Percentiles rank a stretch among this genome's conserved stretches.
These are phyloP conservation scores for Acanthamoeba lugdunensis DNA, from an alignment of 208 protist genomes.

Conservation along the genomic window DNA sequence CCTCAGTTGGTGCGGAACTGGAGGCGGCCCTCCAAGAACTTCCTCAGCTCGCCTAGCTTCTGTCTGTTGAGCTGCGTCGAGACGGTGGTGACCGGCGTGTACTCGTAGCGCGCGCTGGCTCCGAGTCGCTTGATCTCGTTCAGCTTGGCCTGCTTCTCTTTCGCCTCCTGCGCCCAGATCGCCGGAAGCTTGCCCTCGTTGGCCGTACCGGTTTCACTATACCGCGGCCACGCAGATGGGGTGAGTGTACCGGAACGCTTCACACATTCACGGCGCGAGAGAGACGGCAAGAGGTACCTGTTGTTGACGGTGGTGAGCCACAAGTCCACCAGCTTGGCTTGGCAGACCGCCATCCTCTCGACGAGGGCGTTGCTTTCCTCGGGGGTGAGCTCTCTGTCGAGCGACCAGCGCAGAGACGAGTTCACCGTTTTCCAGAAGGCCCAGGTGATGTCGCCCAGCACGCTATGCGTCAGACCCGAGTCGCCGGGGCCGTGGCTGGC, in stretches of 20 bases:
- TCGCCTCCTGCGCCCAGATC: constrained; percentile 63
- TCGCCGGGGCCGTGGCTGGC: constrained; percentile 66
- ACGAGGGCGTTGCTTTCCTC: constrained; percentile 49
- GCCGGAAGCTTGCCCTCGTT: constrained; percentile 61
- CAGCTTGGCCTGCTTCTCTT: constrained; percentile 34
- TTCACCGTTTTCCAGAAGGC: constrained; percentile 67
- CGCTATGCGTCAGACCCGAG: constrained; percentile 5
- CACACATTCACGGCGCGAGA: too few relatives aligned
- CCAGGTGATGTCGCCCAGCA: constrained; percentile 67
- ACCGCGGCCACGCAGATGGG: neutral
- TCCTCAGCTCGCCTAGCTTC: constrained; percentile 47
- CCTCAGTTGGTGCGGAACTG: constrained; percentile 44
- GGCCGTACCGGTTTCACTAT: constrained; percentile 13
- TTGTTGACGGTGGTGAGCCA: constrained; percentile 65
- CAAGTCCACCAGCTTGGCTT: constrained; percentile 1
- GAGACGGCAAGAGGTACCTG: neutral
- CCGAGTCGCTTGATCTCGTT: constrained; percentile 60
- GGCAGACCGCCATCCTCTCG: constrained; percentile 53
- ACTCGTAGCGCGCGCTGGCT: constrained; percentile 57
- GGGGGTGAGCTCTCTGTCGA: constrained; percentile 42
- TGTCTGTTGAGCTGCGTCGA: constrained; percentile 27
- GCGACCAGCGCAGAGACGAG: constrained; percentile 52
- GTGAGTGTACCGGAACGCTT: neutral
- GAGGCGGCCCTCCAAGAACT: constrained; percentile 44
- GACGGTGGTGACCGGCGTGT: constrained; percentile 38